phyloP scores from a whole-genome alignment of 1,139 yeast species.

The Suhomyces yuchorum region DNA sequence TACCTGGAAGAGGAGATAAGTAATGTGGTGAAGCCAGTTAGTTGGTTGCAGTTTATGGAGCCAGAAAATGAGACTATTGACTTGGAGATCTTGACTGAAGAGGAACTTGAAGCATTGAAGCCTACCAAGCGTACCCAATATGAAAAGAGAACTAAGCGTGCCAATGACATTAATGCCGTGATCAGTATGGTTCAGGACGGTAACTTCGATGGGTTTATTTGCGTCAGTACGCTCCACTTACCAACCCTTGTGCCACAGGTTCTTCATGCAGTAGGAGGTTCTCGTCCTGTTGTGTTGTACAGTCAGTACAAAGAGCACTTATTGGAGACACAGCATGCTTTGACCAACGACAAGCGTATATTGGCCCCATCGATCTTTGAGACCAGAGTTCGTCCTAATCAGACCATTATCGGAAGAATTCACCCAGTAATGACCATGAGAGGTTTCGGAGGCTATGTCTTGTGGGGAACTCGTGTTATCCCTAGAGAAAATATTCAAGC shows the following conservation, averaged over 20 bases:
- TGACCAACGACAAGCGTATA: constrained; percentile 66
- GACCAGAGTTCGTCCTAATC: constrained; percentile 82
- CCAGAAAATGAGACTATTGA: constrained; percentile 65
- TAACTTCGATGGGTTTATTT: constrained; percentile 75
- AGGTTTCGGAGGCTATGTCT: constrained; percentile 88
- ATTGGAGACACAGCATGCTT: constrained; percentile 68
- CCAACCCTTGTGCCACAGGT: constrained; percentile 64
- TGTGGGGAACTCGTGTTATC: constrained; percentile 77
- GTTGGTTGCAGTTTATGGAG: constrained; percentile 77
- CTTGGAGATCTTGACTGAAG: constrained; percentile 52
- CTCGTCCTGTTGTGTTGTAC: constrained; percentile 83
- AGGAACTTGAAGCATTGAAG: constrained; percentile 57
- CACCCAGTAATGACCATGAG: constrained; percentile 95
- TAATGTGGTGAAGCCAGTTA: constrained; percentile 65
- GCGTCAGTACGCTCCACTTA: constrained; percentile 72
- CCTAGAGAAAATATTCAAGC: constrained; percentile 64
- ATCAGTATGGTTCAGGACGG: constrained; percentile 53
- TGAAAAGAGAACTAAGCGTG: constrained; percentile 62
- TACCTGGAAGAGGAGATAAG: constrained; percentile 55
- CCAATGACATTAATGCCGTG: constrained; percentile 54
- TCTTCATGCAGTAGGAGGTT: constrained; percentile 74
- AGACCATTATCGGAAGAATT: constrained; percentile 89
- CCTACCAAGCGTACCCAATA: constrained; percentile 68
- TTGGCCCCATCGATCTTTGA: constrained; percentile 85
- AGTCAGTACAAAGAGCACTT: constrained; percentile 79